Percentiles rank a stretch among this genome's conserved stretches.
Conservation (phyloP, 2,329 filamentous ascomycete species). For the Cephalotrichum gorgonifer region DNA sequence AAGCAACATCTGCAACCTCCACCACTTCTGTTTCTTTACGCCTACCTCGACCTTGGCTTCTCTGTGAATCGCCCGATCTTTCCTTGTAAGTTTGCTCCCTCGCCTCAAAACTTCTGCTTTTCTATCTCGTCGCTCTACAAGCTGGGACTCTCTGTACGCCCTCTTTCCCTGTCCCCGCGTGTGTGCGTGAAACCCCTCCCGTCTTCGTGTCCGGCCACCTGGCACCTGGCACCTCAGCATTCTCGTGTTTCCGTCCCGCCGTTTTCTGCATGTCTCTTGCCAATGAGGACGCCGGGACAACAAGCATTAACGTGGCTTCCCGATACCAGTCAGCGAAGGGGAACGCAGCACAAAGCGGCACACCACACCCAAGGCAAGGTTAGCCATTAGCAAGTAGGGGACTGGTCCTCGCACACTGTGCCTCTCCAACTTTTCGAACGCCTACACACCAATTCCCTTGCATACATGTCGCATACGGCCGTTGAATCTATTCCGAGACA, state of each 20-base stretch:
- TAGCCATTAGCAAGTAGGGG: background rate
- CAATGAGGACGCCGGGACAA: background rate
- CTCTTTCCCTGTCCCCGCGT: background rate
- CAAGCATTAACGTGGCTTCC: slow-evolving; percentile 1
- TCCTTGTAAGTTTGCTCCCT: slow-evolving; percentile 3
- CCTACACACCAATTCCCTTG: background rate
- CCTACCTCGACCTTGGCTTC: background rate
- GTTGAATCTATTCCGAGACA: slow-evolving; percentile 15
- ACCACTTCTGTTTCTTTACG: background rate
- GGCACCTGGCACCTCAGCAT: slow-evolving; percentile 1
- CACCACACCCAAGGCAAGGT: no score
- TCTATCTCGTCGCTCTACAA: background rate
- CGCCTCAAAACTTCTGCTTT: background rate
- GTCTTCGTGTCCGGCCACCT: background rate
- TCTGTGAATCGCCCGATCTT: background rate
- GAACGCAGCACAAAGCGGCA: background rate
- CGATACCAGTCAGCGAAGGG: slow-evolving; percentile 1
- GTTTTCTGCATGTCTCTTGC: background rate
- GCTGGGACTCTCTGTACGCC: background rate
- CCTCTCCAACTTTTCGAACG: background rate
- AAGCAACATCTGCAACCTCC: background rate
- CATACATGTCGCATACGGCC: slow-evolving; percentile 19
- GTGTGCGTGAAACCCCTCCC: background rate
- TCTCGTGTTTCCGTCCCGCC: background rate
- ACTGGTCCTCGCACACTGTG: background rate